Evolutionary conservation across 1,139 yeast species (phyloP), one percentile per base, ranked within the genome.

Genomic region (Geotrichum histeridarum): DNA sequence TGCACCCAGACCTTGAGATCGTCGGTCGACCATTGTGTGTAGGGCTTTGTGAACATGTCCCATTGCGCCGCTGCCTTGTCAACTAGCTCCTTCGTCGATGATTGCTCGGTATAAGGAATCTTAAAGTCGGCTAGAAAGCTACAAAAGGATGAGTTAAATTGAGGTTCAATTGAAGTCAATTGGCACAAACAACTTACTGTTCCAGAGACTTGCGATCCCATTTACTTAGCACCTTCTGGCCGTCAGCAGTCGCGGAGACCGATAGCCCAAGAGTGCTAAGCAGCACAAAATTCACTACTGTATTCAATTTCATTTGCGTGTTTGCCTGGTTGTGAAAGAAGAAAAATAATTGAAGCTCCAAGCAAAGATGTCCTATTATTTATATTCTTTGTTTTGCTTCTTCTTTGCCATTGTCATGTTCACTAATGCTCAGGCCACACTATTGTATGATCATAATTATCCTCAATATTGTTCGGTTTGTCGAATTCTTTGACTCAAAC

Each of bases 21-120:
- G 5, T 43, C 12, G 14, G 46, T 43, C 8, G 38, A 27, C 55
- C 55, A 53, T 14, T 33, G 32, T 1, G 53, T 27, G 31, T 53
- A 53, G 9, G 55, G 55, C 35, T 48, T 53, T 11, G 55, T 53
- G 46, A 48, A 53, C 15, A 33, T 33, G 41, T 53, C 42, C 55
- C 55, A 53, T 37, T 53, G 37, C 14, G 50, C 50, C 14, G 46
- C 17, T 12, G 52, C 55, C 32, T 53, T 48, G 27, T 48, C 46
- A 12, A 39, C 36, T 2, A 53, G 49, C n/a, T 53, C 50, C 8
- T 43, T 27, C 4, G 52, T 35, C 4, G 48, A 38, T 2, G 48
- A 33, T 14, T 36, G 41, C 11, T 43, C 30, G n/a, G 48, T 4
- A 32, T 48, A 53, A 4, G 31, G 33, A 14, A 53, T 15, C 8